These are phyloP conservation scores for Bacidia rubella DNA, from an alignment of 495 filamentous ascomycete species.

Conservation along the genomic window DNA sequence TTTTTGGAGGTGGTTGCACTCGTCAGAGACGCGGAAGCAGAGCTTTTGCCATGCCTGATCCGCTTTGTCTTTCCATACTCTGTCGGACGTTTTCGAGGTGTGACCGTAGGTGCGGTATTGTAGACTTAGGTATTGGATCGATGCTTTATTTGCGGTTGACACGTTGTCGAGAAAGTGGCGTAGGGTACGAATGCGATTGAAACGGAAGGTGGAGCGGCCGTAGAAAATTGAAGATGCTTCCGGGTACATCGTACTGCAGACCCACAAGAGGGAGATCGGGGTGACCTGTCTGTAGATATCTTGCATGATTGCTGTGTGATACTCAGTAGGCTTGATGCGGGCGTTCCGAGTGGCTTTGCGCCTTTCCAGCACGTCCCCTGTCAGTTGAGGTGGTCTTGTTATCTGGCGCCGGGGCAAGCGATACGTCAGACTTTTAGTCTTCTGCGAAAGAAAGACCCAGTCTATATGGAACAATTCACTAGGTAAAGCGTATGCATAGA, in stretches of 20 bases:
- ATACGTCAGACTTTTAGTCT: conserved; percentile 1
- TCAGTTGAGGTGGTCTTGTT: background rate
- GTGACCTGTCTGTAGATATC: background rate
- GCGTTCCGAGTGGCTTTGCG: background rate
- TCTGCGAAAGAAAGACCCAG: conserved; percentile 10
- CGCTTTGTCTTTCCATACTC: conserved; percentile 10
- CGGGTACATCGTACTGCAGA: conserved; percentile 8
- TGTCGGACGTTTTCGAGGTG: conserved; percentile 4
- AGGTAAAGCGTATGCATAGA: conserved; percentile 13
- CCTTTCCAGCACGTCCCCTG: background rate
- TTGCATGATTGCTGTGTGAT: background rate
- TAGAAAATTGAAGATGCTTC: conserved; percentile 17
- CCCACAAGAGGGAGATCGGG: conserved; percentile 11
- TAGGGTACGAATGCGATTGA: conserved; percentile 7
- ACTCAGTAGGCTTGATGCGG: background rate
- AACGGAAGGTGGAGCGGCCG: conserved; percentile 13
- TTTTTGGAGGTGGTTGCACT: conserved; percentile 1
- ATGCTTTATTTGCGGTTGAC: background rate
- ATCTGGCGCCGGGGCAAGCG: background rate
- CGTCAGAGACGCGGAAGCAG: conserved; percentile 12
- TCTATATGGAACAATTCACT: conserved; percentile 8
- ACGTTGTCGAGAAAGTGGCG: conserved; percentile 13
- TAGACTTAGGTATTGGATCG: conserved; percentile 7
- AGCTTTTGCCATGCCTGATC: conserved; percentile 12
- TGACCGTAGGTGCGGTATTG: conserved; percentile 14